Percentiles rank a stretch among this genome's conserved stretches.
Evolutionary conservation across 129 eudicot genomes (phyloP).

Genomic region (Artemisia tridentata): DNA sequence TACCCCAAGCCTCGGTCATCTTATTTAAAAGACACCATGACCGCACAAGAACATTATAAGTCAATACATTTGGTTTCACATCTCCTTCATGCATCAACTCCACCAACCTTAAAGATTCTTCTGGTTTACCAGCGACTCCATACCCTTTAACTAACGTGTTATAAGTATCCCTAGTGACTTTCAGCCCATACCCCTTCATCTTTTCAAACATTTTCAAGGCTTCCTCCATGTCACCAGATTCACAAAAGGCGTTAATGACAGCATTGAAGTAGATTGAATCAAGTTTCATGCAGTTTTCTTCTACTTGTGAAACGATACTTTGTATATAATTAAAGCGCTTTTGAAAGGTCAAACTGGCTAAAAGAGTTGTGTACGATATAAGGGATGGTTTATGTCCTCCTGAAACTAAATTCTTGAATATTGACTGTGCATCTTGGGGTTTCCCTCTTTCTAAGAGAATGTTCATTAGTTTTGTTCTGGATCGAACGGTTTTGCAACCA

Average conservation of each 20-base stretch:
- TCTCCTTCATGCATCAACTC: slow-evolving; percentile 35
- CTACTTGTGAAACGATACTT: slow-evolving; percentile 37
- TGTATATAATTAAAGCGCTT: slow-evolving; percentile 42
- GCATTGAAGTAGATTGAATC: slow-evolving; percentile 61
- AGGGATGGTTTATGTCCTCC: slow-evolving; percentile 60
- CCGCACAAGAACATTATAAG: slow-evolving; percentile 47
- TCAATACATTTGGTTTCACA: slow-evolving; percentile 47
- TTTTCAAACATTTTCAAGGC: slow-evolving; percentile 43
- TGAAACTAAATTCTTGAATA: slow-evolving; percentile 42
- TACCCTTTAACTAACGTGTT: slow-evolving; percentile 50
- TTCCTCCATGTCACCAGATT: slow-evolving; percentile 53
- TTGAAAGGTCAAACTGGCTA: slow-evolving; percentile 44
- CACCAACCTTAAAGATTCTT: slow-evolving; percentile 36
- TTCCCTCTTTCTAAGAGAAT: slow-evolving; percentile 42
- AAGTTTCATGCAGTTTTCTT: slow-evolving; percentile 43
- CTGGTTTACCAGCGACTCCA: slow-evolving; percentile 50
- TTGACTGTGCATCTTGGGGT: slow-evolving; percentile 43
- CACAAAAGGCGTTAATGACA: slow-evolving; percentile 48
- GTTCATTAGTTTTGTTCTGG: slow-evolving; percentile 51
- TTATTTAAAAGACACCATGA: slow-evolving; percentile 53
- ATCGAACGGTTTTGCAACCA: slow-evolving; percentile 48
- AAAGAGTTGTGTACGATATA: slow-evolving; percentile 51
- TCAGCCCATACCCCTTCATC: slow-evolving; percentile 51
- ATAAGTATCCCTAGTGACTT: slow-evolving; percentile 43
- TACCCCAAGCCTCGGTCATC: slow-evolving; percentile 44